phyloP scores from a whole-genome alignment of 2,329 filamentous ascomycete genomes.

The Colletotrichum truncatum region DNA sequence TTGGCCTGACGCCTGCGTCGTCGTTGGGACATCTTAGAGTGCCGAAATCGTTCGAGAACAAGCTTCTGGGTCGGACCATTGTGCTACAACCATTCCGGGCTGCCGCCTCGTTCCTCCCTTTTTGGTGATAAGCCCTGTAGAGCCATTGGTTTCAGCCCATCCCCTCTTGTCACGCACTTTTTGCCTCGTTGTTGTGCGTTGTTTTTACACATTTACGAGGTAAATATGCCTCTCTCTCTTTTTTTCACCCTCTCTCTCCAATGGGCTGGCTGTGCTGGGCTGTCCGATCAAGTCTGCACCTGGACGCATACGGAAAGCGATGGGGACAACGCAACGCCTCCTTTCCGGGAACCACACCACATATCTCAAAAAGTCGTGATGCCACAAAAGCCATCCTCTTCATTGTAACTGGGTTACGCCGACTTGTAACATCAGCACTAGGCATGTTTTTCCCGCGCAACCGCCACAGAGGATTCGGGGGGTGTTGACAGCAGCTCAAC shows the following conservation, averaged over 20 bases:
- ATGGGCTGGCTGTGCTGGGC: too few relatives aligned
- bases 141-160: neutral
- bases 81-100: neutral
- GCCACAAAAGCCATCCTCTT: neutral
- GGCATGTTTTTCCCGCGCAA: slow-evolving; percentile 12
- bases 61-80: slow-evolving; percentile 2
- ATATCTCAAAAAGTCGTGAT: too few relatives aligned
- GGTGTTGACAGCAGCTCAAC: slow-evolving; percentile 1
- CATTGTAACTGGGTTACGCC: neutral
- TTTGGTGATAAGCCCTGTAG: neutral
- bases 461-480: neutral
- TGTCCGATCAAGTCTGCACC: neutral
- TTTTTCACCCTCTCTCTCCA: too few relatives aligned
- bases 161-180: too few relatives aligned
- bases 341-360: neutral
- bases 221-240: too few relatives aligned
- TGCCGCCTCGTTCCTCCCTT: neutral
- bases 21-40: neutral
- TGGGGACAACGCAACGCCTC: neutral
- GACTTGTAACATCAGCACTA: neutral
- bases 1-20: neutral
- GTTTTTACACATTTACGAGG: too few relatives aligned
- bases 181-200: neutral
- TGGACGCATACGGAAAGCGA: neutral
- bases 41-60: neutral